A percentile compares a stretch with the other conserved stretches of the same genome.
These are phyloP conservation scores for Cordyceps militaris DNA, from an alignment of 2,329 filamentous ascomycete genomes.

Conservation along the genomic window DNA sequence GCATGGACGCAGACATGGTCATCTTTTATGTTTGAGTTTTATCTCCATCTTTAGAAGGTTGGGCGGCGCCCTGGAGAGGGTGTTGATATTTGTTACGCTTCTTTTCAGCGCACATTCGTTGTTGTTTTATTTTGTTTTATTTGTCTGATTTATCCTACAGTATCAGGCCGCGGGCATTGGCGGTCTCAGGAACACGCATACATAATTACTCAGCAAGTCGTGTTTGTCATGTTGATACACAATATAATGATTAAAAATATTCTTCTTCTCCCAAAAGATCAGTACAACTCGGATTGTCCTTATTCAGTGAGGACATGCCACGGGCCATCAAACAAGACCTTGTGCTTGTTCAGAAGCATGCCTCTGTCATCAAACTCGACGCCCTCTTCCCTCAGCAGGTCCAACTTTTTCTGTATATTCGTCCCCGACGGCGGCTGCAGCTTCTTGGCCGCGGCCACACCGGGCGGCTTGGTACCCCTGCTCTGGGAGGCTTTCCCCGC, in stretches of 20 bases:
- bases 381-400: conserved; percentile 5
- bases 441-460: not conserved
- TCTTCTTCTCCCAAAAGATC: not conserved
- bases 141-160: not conserved
- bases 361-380: conserved; percentile 9
- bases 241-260: not conserved
- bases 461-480: conserved; percentile 5
- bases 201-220: not conserved
- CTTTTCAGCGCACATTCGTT: not conserved
- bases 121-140: not conserved
- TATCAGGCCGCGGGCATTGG: not conserved
- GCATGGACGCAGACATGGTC: not conserved
- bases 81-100: not conserved
- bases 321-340: conserved; percentile 11
- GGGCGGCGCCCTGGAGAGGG: not conserved
- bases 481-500: conserved; percentile 9
- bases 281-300: not conserved
- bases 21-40: conserved; percentile 1
- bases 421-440: conserved; percentile 9
- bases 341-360: conserved; percentile 10
- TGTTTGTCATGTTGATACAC: not conserved
- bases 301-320: not conserved
- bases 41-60: not conserved
- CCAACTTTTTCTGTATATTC: conserved; percentile 11
- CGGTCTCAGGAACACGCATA: not conserved